Evolutionary conservation across 1,139 yeast species (phyloP).

Genomic region (Zygotorulaspora mrakii): DNA sequence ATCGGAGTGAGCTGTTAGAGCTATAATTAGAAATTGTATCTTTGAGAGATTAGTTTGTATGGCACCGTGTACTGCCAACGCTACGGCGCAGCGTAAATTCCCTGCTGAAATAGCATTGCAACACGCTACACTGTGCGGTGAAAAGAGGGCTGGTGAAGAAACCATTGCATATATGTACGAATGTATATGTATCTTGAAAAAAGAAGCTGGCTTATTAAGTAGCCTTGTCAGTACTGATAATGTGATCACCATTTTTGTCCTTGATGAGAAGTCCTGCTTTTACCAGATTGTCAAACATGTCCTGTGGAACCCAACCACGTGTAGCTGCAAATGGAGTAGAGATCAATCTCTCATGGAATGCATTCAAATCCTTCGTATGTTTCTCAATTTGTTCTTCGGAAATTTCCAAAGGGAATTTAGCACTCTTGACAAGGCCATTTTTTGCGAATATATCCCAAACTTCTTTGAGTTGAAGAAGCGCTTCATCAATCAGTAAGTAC

Average conservation of each 20-base stretch:
- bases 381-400: conserved; percentile 50
- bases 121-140: no score
- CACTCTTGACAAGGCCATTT: conserved; percentile 48
- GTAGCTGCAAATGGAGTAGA: conserved; percentile 84
- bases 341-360: conserved; percentile 63
- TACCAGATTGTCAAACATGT: conserved; percentile 69
- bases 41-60: no score
- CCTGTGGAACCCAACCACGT: conserved; percentile 94
- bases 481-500: conserved; percentile 60
- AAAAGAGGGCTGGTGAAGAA: not conserved
- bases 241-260: conserved; percentile 46
- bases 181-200: not conserved
- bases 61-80: no score
- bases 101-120: no score
- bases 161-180: not conserved
- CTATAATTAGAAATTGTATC: no score
- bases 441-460: conserved; percentile 71
- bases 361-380: conserved; percentile 57
- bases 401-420: conserved; percentile 58
- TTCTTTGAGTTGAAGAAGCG: conserved; percentile 66
- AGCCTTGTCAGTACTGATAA: conserved; percentile 15
- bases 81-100: no score
- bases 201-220: not conserved
- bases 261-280: conserved; percentile 61
- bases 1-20: no score